Conservation (phyloP, 2,329 filamentous ascomycete genomes). For the Cercospora beticola region DNA sequence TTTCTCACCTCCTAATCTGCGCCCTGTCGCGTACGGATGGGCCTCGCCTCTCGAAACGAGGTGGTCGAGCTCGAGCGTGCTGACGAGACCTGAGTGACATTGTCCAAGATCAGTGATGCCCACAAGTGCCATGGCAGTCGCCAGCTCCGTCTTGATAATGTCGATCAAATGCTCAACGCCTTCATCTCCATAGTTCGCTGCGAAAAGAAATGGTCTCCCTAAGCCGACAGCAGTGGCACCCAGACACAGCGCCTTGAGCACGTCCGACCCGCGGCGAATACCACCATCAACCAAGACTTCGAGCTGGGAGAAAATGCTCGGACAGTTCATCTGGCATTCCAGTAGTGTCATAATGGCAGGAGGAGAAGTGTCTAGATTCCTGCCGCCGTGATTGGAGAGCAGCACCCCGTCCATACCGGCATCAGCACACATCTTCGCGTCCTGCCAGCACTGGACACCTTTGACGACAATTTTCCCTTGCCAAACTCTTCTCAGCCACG, state of each 20-base stretch:
- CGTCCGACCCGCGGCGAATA: conserved; percentile 63
- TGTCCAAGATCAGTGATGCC: conserved; percentile 61
- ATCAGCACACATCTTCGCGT: conserved; percentile 45
- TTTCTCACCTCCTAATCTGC: conserved; percentile 11
- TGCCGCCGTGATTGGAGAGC: conserved; percentile 54
- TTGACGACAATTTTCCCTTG: conserved; percentile 47
- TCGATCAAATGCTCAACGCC: conserved; percentile 54
- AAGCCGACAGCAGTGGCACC: conserved; percentile 64
- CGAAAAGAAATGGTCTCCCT: conserved; percentile 61
- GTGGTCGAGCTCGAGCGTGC: conserved; percentile 51
- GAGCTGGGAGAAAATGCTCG: conserved; percentile 59
- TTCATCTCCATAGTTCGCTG: conserved; percentile 59
- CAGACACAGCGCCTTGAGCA: conserved; percentile 65
- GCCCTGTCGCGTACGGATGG: conserved; percentile 30
- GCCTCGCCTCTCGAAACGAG: conserved; percentile 42
- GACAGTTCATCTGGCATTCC: conserved; percentile 62
- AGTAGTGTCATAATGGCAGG: conserved; percentile 60
- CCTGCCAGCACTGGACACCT: conserved; percentile 44
- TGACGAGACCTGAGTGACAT: conserved; percentile 60
- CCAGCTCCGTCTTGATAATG: conserved; percentile 50
- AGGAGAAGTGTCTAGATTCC: conserved; percentile 49
- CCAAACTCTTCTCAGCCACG: conserved; percentile 46
- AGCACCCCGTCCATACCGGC: conserved; percentile 49
- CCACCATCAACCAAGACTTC: conserved; percentile 67
- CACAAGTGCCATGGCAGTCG: conserved; percentile 64